phyloP scores from a whole-genome alignment of 2,329 filamentous ascomycete species.

The Pseudovirgaria hyperparasitica region DNA sequence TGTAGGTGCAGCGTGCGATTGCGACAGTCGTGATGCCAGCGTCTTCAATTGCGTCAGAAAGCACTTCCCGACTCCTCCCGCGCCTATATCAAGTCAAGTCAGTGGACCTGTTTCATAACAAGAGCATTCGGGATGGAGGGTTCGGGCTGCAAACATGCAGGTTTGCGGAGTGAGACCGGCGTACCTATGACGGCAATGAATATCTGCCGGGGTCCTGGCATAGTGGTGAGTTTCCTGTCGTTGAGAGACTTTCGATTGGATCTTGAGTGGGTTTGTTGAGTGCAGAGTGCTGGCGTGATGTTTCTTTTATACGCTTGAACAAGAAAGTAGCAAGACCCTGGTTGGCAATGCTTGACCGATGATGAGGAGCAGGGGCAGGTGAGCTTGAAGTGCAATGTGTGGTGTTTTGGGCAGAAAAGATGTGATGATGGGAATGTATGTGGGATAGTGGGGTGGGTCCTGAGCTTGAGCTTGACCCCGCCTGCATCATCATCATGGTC shows the following conservation, averaged over 20 bases:
- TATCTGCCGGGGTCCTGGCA: slow-evolving; percentile 30
- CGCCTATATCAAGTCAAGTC: slow-evolving; percentile 42
- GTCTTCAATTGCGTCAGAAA: slow-evolving; percentile 72
- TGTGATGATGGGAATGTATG: too few relatives aligned
- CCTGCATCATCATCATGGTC: too few relatives aligned
- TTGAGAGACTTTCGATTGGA: not conserved
- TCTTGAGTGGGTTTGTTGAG: not conserved
- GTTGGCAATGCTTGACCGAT: too few relatives aligned
- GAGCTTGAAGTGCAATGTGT: too few relatives aligned
- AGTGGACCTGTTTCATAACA: not conserved
- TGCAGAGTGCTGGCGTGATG: not conserved
- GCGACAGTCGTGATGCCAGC: slow-evolving; percentile 47
- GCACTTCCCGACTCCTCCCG: slow-evolving; percentile 82
- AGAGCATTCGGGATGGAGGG: not conserved
- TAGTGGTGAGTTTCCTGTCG: slow-evolving; percentile 11
- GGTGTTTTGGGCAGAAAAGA: too few relatives aligned
- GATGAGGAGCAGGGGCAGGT: too few relatives aligned
- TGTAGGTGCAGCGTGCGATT: slow-evolving; percentile 42
- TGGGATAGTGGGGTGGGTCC: too few relatives aligned
- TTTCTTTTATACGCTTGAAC: too few relatives aligned
- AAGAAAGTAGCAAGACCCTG: too few relatives aligned
- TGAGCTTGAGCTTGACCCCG: too few relatives aligned
- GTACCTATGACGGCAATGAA: slow-evolving; percentile 36
- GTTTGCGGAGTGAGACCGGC: not conserved
- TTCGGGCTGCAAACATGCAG: slow-evolving; percentile 1